A percentile compares a stretch with the other conserved stretches of the same genome.
phyloP scores from a whole-genome alignment of 768 basidiomycete genomes.

The Leccinum subtestaceum region DNA sequence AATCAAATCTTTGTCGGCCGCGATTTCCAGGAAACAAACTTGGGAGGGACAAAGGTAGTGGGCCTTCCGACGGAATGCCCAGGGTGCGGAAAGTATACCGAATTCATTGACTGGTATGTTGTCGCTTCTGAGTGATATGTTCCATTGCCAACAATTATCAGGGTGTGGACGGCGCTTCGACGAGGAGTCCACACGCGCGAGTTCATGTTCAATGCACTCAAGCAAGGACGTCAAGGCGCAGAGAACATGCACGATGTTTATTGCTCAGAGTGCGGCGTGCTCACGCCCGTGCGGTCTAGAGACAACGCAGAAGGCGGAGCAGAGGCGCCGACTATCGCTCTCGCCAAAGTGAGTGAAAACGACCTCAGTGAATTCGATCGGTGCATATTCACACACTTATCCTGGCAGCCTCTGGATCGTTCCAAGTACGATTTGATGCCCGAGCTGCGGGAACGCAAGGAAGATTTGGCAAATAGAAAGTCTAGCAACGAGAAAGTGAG shows the following conservation, averaged over 20 bases:
- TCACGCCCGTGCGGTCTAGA: too few species aligned
- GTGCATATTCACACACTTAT: neutral
- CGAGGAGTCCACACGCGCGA: constrained; percentile 16
- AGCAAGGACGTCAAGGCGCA: too few species aligned
- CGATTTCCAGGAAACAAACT: constrained; percentile 18
- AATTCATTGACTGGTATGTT: constrained; percentile 10
- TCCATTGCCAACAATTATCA: neutral
- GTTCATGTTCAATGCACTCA: constrained; percentile 15
- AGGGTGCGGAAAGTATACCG: too few species aligned
- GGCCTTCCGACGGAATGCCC: too few species aligned
- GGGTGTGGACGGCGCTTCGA: constrained; percentile 19
- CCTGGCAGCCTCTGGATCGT: constrained; percentile 11
- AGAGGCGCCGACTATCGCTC: neutral
- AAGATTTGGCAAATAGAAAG: neutral
- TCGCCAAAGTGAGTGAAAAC: constrained; percentile 4
- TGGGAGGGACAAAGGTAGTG: too few species aligned
- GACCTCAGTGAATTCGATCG: neutral
- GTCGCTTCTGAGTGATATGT: too few species aligned
- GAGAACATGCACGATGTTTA: too few species aligned
- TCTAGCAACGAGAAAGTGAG: neutral
- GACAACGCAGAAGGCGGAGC: too few species aligned
- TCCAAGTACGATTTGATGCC: neutral
- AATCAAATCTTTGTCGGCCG: constrained; percentile 11
- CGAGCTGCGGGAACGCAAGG: neutral
- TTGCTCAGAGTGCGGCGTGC: too few species aligned